Evolutionary conservation across 2,329 filamentous ascomycete species (phyloP).

Genomic region (Xylaria polymorpha): DNA sequence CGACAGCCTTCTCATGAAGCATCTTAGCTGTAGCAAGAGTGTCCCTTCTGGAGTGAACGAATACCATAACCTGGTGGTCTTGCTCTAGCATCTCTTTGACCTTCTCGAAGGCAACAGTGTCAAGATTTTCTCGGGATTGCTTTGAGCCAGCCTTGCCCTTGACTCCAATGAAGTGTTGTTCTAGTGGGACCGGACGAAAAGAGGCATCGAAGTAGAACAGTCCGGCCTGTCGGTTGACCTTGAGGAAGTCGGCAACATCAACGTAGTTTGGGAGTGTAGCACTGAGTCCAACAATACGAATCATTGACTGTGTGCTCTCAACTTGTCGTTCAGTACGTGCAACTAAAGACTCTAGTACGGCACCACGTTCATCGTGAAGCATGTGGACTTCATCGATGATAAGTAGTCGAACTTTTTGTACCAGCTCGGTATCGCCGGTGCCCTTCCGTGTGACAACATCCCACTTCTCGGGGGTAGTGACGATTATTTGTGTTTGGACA

Average conservation of each 20-base stretch:
- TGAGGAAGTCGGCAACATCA: conserved; percentile 96
- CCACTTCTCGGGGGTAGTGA: conserved; percentile 99
- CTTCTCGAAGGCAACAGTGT: conserved; percentile 90
- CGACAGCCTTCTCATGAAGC: conserved; percentile 85
- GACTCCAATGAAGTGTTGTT: conserved; percentile 97
- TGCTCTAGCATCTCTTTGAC: conserved; percentile 90
- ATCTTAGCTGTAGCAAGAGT: conserved; percentile 89
- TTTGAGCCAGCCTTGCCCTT: conserved; percentile 89
- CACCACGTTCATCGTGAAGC: conserved; percentile 97
- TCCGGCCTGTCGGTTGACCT: conserved; percentile 91
- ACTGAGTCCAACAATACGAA: conserved; percentile 94
- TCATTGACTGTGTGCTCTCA: conserved; percentile 96
- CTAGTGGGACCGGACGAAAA: conserved; percentile 93
- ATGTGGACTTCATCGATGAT: conserved; percentile 99
- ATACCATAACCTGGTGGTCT: conserved; percentile 99
- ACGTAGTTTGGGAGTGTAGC: conserved; percentile 96
- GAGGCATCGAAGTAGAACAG: conserved; percentile 97
- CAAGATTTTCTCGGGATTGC: conserved; percentile 87
- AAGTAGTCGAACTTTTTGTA: conserved; percentile 94
- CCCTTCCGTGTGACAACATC: conserved; percentile 98
- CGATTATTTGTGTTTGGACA: conserved; percentile 94
- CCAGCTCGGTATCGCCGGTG: conserved; percentile 95
- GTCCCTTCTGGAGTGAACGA: conserved; percentile 96
- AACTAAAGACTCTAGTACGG: conserved; percentile 94
- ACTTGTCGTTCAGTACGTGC: conserved; percentile 95